phyloP scores from a whole-genome alignment of 331 rosid species.

The Malus hybrid region DNA sequence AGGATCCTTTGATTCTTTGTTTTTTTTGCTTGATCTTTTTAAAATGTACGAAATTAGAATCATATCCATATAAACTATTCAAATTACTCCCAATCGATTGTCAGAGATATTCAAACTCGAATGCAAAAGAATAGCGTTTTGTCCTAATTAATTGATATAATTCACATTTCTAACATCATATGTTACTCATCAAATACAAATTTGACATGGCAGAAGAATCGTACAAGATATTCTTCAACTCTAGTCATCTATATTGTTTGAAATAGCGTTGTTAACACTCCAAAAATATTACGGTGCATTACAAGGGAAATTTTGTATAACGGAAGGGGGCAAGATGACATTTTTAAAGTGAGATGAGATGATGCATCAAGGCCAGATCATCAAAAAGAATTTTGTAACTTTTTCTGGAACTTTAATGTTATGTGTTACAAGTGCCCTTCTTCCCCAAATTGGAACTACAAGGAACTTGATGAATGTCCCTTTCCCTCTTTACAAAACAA shows the following conservation, averaged over 20 bases:
- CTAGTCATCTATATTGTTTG: too few relatives aligned
- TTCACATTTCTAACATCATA: rapidly evolving
- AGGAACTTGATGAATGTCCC: conserved; percentile 16
- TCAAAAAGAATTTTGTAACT: not conserved
- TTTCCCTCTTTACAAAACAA: conserved; percentile 46
- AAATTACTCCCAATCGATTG: too few relatives aligned
- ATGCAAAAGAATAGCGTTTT: rapidly evolving
- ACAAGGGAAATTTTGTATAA: too few relatives aligned
- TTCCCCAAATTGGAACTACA: conserved; percentile 29
- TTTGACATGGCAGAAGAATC: too few relatives aligned
- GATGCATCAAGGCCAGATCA: conserved; percentile 2
- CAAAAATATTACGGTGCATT: too few relatives aligned
- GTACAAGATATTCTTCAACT: too few relatives aligned
- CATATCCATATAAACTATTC: too few relatives aligned
- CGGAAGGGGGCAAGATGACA: too few relatives aligned
- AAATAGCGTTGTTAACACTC: too few relatives aligned
- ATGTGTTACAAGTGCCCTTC: conserved; percentile 1
- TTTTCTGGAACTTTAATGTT: not conserved
- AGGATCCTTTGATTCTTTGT: not conserved
- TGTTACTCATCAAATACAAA: too few relatives aligned
- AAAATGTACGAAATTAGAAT: too few relatives aligned
- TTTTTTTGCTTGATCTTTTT: not conserved
- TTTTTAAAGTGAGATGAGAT: not conserved
- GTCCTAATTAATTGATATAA: rapidly evolving
- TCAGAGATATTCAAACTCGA: too few relatives aligned